Percentiles rank a stretch among this genome's conserved stretches.
These are phyloP conservation scores for Macadamia integrifolia DNA, from an alignment of 164 flowering plant genomes.

Conservation along the genomic window DNA sequence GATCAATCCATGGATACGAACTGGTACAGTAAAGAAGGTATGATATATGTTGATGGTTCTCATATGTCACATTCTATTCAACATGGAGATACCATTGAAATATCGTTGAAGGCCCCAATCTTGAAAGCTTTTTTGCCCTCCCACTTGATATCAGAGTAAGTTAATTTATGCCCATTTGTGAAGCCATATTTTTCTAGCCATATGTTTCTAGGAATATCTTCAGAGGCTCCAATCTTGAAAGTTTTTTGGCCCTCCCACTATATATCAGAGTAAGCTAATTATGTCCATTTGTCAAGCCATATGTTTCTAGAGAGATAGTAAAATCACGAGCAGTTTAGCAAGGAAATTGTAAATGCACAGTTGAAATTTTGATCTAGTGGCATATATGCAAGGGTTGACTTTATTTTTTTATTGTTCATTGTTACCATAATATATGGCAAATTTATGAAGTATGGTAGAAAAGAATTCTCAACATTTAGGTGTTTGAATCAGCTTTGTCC, in stretches of 20 bases:
- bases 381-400: too few species aligned
- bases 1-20: slow-evolving; percentile 55
- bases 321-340: not conserved
- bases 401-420: too few species aligned
- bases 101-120: slow-evolving; percentile 67
- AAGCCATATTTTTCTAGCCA: not conserved
- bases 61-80: slow-evolving; percentile 42
- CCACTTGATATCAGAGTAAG: slow-evolving; percentile 23
- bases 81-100: slow-evolving; percentile 52
- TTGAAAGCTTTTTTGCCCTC: slow-evolving; percentile 66
- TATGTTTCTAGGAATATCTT: slow-evolving; percentile 39
- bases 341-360: not conserved
- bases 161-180: not conserved
- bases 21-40: slow-evolving; percentile 68
- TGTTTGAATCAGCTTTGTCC: too few species aligned
- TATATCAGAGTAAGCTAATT: slow-evolving; percentile 7
- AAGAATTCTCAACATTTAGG: too few species aligned
- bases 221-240: slow-evolving; percentile 65
- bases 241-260: slow-evolving; percentile 56
- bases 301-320: not conserved
- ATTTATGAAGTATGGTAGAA: too few species aligned
- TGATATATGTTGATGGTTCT: slow-evolving; percentile 75
- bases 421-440: too few species aligned
- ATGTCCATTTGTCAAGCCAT: not conserved
- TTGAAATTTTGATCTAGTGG: not conserved